phyloP scores from a whole-genome alignment of 169 alveolate species.

The Plasmodium gonderi region DNA sequence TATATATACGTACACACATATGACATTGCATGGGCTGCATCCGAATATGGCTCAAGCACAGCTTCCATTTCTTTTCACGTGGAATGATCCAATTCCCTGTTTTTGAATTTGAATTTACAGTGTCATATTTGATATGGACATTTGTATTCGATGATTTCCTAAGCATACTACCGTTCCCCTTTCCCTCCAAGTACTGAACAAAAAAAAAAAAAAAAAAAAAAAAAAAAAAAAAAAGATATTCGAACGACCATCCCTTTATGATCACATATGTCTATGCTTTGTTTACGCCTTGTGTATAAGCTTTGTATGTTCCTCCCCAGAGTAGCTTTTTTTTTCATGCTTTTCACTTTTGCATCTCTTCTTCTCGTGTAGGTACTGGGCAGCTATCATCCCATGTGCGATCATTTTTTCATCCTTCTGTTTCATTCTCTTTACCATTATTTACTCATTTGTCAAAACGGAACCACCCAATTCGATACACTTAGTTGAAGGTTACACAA shows the following conservation, averaged over 20 bases:
- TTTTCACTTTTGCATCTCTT: background rate
- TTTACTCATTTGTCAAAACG: constrained; percentile 47
- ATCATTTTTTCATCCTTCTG: constrained; percentile 25
- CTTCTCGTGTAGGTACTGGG: constrained; percentile 53
- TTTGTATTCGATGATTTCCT: constrained; percentile 54
- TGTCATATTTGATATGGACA: constrained; percentile 53
- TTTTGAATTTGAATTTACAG: constrained; percentile 2
- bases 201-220: background rate
- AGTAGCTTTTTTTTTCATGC: background rate
- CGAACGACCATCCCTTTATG: background rate
- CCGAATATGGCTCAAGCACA: background rate
- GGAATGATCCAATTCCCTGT: too few species aligned
- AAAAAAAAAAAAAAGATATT: background rate
- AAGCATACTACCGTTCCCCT: constrained; percentile 23
- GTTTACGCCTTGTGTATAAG: background rate
- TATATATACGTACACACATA: background rate
- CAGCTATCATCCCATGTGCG: constrained; percentile 51
- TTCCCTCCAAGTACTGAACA: constrained; percentile 66
- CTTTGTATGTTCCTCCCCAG: background rate
- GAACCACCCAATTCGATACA: constrained; percentile 48
- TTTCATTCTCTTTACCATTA: constrained; percentile 35
- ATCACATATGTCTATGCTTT: background rate
- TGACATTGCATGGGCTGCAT: background rate
- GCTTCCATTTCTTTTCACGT: too few species aligned
- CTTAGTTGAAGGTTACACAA: constrained; percentile 39